A percentile compares a stretch with the other conserved stretches of the same genome.
Evolutionary conservation across 768 basidiomycete genomes (phyloP).

Genomic region (Lactarius akahatsu): DNA sequence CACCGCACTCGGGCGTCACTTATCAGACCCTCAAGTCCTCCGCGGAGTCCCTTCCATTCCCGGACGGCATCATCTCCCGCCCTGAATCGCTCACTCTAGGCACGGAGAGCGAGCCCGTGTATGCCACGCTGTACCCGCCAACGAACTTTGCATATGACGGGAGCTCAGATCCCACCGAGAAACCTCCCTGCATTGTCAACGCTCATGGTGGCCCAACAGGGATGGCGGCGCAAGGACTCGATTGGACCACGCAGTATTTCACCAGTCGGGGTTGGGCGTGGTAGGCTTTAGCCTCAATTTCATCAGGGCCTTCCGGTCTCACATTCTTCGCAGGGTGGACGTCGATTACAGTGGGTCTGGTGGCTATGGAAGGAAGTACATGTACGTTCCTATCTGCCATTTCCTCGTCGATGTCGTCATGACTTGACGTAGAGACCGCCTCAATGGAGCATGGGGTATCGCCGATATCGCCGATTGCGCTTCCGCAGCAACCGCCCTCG

Average conservation of each 20-base stretch:
- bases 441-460: constrained; percentile 69
- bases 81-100: constrained; percentile 14
- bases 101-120: not conserved
- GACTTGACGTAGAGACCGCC: constrained; percentile 41
- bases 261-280: constrained; percentile 50
- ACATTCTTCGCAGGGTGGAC: constrained; percentile 49
- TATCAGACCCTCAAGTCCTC: constrained; percentile 10
- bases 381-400: constrained; percentile 35
- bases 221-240: constrained; percentile 46
- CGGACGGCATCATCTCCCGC: constrained; percentile 16
- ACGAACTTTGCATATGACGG: constrained; percentile 18
- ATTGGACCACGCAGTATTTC: constrained; percentile 42
- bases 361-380: constrained; percentile 70
- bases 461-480: constrained; percentile 70
- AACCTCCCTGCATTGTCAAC: constrained; percentile 23
- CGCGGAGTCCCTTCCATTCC: constrained; percentile 16
- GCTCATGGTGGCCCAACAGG: constrained; percentile 48
- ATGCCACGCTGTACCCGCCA: constrained; percentile 15
- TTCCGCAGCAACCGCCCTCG: constrained; percentile 51
- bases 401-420: not conserved
- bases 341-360: constrained; percentile 79
- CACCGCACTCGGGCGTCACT: not conserved
- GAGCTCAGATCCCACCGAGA: constrained; percentile 10
- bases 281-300: constrained; percentile 36
- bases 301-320: constrained; percentile 17